Conservation (phyloP, 2,329 filamentous ascomycete genomes). For the Parafenestella ontariensis region DNA sequence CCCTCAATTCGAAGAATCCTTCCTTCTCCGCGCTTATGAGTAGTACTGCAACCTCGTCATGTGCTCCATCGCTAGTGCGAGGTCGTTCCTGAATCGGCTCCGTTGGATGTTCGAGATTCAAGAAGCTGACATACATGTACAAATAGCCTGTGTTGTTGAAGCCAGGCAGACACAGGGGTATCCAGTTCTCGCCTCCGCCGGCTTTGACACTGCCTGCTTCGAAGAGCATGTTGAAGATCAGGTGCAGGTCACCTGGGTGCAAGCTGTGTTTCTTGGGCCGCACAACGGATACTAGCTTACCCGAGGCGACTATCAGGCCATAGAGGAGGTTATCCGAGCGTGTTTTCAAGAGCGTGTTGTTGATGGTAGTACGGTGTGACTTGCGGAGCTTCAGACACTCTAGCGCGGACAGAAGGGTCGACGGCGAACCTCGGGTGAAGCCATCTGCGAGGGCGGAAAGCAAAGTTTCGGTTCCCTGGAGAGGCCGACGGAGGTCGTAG, state of each 20-base stretch:
- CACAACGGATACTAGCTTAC: slow-evolving; percentile 91
- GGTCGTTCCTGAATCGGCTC: slow-evolving; percentile 53
- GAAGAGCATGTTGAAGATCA: slow-evolving; percentile 99
- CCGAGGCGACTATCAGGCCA: slow-evolving; percentile 90
- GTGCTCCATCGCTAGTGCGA: slow-evolving; percentile 48
- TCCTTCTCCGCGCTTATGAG: slow-evolving; percentile 93
- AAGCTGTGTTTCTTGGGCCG: slow-evolving; percentile 93
- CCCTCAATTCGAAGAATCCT: slow-evolving; percentile 87
- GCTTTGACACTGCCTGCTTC: slow-evolving; percentile 91
- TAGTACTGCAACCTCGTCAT: slow-evolving; percentile 85
- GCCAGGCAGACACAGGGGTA: slow-evolving; percentile 90
- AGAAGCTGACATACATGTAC: slow-evolving; percentile 99
- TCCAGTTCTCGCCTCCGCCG: slow-evolving; percentile 96
- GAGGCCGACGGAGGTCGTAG: slow-evolving; percentile 87
- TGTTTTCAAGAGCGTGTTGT: slow-evolving; percentile 82
- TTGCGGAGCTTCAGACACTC: slow-evolving; percentile 95
- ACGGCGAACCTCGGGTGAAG: slow-evolving; percentile 91
- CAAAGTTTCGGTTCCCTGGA: slow-evolving; percentile 89
- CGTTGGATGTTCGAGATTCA: slow-evolving; percentile 65
- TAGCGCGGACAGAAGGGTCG: slow-evolving; percentile 83
- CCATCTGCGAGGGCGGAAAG: slow-evolving; percentile 92
- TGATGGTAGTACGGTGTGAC: slow-evolving; percentile 83
- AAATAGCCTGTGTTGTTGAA: slow-evolving; percentile 97
- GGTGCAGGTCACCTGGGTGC: slow-evolving; percentile 91
- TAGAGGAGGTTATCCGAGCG: slow-evolving; percentile 84